Evolutionary conservation across 768 basidiomycete genomes (phyloP).

Genomic region (Suillus americanus): DNA sequence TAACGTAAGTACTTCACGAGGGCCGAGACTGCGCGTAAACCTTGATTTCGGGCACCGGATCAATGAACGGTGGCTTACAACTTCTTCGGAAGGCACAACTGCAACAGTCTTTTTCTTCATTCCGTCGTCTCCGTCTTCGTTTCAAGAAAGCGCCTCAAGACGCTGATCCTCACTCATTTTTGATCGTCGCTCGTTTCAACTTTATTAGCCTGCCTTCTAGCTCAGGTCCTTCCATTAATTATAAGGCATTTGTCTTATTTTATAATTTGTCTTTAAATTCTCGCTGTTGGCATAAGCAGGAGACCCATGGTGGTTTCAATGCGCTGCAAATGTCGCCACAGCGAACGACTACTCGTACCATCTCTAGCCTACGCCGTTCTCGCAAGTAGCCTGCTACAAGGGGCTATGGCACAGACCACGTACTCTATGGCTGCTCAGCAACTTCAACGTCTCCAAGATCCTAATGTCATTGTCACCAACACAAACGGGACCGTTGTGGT

Average conservation of each 20-base stretch:
- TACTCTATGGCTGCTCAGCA: constrained; percentile 3
- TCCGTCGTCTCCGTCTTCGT: not conserved
- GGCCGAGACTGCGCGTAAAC: not conserved
- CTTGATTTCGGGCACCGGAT: not conserved
- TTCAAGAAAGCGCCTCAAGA: not conserved
- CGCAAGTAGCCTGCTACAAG: not conserved
- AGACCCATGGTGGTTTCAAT: constrained; percentile 4
- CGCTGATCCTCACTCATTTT: constrained; percentile 1
- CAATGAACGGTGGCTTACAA: not conserved
- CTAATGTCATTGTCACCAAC: constrained; percentile 27
- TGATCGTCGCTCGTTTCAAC: not conserved
- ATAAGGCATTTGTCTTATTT: not conserved
- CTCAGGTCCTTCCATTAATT: not conserved
- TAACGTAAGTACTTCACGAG: not conserved
- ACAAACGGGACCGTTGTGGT: constrained; percentile 40
- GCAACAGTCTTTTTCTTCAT: constrained; percentile 1
- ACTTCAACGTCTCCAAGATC: constrained; percentile 26
- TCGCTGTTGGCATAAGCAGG: not conserved
- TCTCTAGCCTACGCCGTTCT: not conserved
- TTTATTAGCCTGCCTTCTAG: not conserved
- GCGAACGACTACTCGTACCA: not conserved
- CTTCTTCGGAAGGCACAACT: not conserved
- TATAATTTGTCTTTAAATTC: not conserved
- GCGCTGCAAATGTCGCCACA: constrained; percentile 3
- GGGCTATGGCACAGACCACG: constrained; percentile 1